Evolutionary conservation across 2,329 filamentous ascomycete species (phyloP).

Genomic region (Trichoderma semiorbis): DNA sequence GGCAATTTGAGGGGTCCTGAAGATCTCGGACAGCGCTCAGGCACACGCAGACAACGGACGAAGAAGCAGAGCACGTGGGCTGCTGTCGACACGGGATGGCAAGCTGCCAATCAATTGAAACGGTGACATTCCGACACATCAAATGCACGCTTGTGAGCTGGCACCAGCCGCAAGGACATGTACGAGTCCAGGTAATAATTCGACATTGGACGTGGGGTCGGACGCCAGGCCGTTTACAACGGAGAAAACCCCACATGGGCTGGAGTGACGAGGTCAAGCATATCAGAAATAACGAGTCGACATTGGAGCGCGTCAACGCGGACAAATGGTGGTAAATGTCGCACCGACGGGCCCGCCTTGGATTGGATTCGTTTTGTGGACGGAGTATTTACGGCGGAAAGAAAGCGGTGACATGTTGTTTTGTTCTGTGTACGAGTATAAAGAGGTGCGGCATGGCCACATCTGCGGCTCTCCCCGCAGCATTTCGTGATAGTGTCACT

Average conservation of each 20-base stretch:
- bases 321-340: slow-evolving; percentile 12
- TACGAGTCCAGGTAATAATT: not conserved
- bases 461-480: not conserved
- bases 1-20: not conserved
- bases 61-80: not conserved
- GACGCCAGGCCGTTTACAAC: not conserved
- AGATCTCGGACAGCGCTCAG: not conserved
- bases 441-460: not conserved
- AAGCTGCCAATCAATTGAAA: not conserved
- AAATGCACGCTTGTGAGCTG: not conserved
- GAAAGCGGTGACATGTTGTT: not conserved
- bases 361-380: not conserved
- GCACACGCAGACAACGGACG: not conserved
- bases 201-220: not conserved
- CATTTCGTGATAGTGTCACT: slow-evolving; percentile 1
- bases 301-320: slow-evolving; percentile 13
- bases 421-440: not conserved
- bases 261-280: not conserved
- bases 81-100: not conserved
- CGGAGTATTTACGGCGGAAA: not conserved
- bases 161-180: not conserved
- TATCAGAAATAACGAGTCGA: slow-evolving; percentile 2
- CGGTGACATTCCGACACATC: not conserved
- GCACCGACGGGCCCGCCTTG: slow-evolving; percentile 2
- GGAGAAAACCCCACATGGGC: slow-evolving; percentile 1